phyloP scores from a whole-genome alignment of 2,329 filamentous ascomycete genomes.

The Aspergillus tanneri region DNA sequence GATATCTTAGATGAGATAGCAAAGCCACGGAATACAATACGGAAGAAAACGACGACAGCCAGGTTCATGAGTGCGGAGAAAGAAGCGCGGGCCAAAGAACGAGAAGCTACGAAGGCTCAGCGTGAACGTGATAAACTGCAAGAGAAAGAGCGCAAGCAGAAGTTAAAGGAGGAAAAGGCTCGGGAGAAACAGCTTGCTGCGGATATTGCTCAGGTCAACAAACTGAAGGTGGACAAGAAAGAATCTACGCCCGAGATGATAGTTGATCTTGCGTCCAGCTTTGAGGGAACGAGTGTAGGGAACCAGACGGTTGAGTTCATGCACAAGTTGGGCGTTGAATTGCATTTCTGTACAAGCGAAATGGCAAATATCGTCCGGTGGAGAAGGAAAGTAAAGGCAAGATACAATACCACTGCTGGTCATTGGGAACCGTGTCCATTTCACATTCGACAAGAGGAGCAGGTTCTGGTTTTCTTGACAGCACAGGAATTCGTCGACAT shows the following conservation, averaged over 20 bases:
- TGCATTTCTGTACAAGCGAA: constrained; percentile 38
- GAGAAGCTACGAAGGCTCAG: constrained; percentile 50
- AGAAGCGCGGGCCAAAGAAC: constrained; percentile 54
- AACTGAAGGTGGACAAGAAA: constrained; percentile 70
- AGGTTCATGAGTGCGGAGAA: constrained; percentile 33
- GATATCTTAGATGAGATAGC: constrained; percentile 41
- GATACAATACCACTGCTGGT: constrained; percentile 60
- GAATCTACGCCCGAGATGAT: constrained; percentile 75
- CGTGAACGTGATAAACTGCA: constrained; percentile 56
- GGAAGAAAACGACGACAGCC: constrained; percentile 49
- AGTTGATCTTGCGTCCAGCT: constrained; percentile 61
- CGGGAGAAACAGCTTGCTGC: constrained; percentile 63
- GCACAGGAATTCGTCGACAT: constrained; percentile 67
- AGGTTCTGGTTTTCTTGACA: constrained; percentile 61
- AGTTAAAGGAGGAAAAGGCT: constrained; percentile 56
- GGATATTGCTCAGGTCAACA: constrained; percentile 72
- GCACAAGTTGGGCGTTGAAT: constrained; percentile 43
- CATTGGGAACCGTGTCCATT: constrained; percentile 63
- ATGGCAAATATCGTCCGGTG: constrained; percentile 61
- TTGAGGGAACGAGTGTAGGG: constrained; percentile 50
- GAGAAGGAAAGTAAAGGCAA: constrained; percentile 65
- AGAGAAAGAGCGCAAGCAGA: constrained; percentile 52
- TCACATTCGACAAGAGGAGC: constrained; percentile 55
- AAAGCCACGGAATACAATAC: constrained; percentile 41
- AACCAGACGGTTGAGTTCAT: constrained; percentile 47